phyloP scores from a whole-genome alignment of 2,329 filamentous ascomycete genomes.

The Chaetomiaceae sp. region DNA sequence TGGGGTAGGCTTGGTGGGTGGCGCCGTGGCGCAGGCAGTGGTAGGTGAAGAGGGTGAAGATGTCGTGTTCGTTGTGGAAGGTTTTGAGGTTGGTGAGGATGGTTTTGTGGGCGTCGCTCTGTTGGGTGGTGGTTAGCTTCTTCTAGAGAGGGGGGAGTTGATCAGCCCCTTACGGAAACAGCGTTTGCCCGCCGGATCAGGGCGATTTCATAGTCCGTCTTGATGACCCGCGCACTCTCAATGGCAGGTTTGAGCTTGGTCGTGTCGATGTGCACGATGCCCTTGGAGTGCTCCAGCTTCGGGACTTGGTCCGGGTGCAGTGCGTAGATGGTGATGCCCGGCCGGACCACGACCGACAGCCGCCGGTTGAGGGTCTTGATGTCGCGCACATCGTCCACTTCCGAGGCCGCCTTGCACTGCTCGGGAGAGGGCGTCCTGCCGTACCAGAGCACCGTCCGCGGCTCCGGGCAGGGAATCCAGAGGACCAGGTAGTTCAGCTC shows the following conservation, averaged over 20 bases:
- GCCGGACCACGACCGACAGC: conserved; percentile 43
- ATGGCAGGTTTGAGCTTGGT: conserved; percentile 63
- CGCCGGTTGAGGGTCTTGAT: conserved; percentile 44
- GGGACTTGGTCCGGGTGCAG: conserved; percentile 35
- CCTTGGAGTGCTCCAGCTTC: conserved; percentile 23
- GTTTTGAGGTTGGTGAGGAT: conserved; percentile 60
- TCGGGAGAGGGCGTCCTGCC: conserved; percentile 56
- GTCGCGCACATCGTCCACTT: conserved; percentile 68
- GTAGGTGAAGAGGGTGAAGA: conserved; percentile 72
- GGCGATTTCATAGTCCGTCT: conserved; percentile 79
- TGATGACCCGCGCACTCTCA: conserved; percentile 74
- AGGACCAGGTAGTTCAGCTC: conserved; percentile 59
- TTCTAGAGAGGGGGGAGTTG: background rate
- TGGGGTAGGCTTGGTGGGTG: conserved; percentile 74
- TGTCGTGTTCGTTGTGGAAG: conserved; percentile 72
- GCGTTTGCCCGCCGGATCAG: conserved; percentile 76
- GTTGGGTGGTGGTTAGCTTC: background rate
- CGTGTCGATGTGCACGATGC: conserved; percentile 41
- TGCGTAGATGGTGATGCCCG: conserved; percentile 41
- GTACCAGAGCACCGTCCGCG: conserved; percentile 57
- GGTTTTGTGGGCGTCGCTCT: conserved; percentile 65
- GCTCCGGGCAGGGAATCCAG: conserved; percentile 68
- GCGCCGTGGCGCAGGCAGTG: conserved; percentile 69
- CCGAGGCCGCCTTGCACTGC: conserved; percentile 57
- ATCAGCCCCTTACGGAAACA: conserved; percentile 48